phyloP scores from a whole-genome alignment of 768 basidiomycete species.

The Dentipellis sp. region DNA sequence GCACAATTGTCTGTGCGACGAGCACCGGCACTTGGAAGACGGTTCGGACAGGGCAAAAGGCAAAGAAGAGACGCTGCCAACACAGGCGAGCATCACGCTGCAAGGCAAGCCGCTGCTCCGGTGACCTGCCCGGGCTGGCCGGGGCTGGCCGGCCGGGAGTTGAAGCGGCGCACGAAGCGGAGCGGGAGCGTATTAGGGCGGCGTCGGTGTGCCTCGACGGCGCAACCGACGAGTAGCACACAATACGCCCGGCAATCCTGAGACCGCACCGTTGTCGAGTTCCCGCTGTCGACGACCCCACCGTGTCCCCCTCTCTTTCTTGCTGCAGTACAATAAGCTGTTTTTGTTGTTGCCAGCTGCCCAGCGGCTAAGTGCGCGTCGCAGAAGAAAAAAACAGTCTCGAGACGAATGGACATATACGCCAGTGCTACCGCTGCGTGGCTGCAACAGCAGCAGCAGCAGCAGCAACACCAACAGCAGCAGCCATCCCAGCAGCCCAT shows the following conservation, averaged over 20 bases:
- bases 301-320: slow-evolving; percentile 13
- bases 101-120: no score
- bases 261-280: background rate
- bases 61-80: no score
- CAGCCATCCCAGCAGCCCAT: slow-evolving; percentile 5
- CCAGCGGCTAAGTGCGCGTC: slow-evolving; percentile 11
- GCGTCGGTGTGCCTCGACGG: background rate
- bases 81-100: no score
- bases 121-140: background rate
- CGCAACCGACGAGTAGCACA: background rate
- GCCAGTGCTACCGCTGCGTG: slow-evolving; percentile 31
- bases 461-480: background rate
- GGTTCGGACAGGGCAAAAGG: no score
- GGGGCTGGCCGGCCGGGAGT: background rate
- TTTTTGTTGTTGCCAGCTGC: slow-evolving; percentile 11
- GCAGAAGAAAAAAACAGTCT: slow-evolving; percentile 27
- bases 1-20: no score
- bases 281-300: slow-evolving; percentile 4
- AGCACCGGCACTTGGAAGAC: no score
- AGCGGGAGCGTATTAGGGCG: slow-evolving; percentile 2
- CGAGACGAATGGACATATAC: slow-evolving; percentile 35
- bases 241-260: background rate
- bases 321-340: slow-evolving; percentile 13
- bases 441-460: slow-evolving; percentile 26
- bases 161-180: slow-evolving; percentile 11